These are phyloP conservation scores for Ceratocystis papillata DNA, from an alignment of 2,329 filamentous ascomycete species.

Conservation along the genomic window DNA sequence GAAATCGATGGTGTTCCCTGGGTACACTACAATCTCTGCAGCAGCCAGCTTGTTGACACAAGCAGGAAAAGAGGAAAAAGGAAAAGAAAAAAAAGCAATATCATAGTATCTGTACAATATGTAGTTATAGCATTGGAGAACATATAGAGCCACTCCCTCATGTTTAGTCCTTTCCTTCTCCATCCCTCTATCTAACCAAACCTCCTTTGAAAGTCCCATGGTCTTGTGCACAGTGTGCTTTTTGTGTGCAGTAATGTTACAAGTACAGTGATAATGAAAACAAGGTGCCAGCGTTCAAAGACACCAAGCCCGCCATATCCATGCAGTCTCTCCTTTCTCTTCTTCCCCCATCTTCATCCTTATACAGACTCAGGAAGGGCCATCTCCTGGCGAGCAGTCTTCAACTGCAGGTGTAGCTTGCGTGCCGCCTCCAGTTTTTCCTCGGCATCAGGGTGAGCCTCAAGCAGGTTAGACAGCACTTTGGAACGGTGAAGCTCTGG, in stretches of 20 bases:
- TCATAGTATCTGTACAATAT: conserved; percentile 20
- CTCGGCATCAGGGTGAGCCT: conserved; percentile 40
- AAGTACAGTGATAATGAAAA: conserved; percentile 20
- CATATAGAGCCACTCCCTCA: conserved; percentile 13
- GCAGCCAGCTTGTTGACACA: neutral
- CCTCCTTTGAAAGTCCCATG: neutral
- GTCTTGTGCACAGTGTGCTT: conserved; percentile 12
- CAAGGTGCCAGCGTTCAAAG: neutral
- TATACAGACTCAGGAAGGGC: conserved; percentile 31
- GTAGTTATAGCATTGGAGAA: conserved; percentile 18
- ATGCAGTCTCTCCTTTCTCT: conserved; percentile 14
- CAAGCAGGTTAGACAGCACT: conserved; percentile 25
- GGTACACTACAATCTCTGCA: neutral
- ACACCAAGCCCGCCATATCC: neutral
- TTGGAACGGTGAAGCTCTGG: conserved; percentile 33
- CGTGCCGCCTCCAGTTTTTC: conserved; percentile 40
- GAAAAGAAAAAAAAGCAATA: neutral
- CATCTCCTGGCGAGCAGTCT: conserved; percentile 36
- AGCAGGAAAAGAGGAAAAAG: no score
- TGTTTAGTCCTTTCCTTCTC: neutral
- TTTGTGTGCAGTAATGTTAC: conserved; percentile 20
- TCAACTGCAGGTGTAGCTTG: conserved; percentile 43
- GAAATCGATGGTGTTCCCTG: no score
- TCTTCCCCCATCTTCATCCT: conserved; percentile 28
- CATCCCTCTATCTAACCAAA: conserved; percentile 1